Percentiles rank a stretch among this genome's conserved stretches.
Evolutionary conservation across 2,329 filamentous ascomycete genomes (phyloP).

Genomic region (Talaromyces marneffei): DNA sequence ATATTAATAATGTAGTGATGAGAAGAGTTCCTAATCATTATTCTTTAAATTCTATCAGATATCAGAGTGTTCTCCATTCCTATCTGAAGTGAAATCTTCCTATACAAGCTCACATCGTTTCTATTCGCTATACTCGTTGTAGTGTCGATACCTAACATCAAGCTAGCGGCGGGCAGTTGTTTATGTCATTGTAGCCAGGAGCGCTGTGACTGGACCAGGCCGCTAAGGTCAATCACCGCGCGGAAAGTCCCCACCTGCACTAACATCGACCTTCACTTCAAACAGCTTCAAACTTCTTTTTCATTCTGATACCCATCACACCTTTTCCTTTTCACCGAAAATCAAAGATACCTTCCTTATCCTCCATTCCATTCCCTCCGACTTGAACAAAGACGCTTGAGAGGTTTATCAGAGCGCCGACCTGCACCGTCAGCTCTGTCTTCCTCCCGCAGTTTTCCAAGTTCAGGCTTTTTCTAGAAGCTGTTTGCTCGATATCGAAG

Average conservation of each 20-base stretch:
- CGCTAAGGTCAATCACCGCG: not conserved
- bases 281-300: constrained; percentile 35
- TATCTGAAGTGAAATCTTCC: too few relatives aligned
- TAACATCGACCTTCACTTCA: constrained; percentile 45
- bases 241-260: constrained; percentile 12
- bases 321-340: constrained; percentile 13
- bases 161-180: not conserved
- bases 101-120: too few relatives aligned
- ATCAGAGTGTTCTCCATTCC: too few relatives aligned
- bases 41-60: too few relatives aligned
- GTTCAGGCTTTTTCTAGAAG: constrained; percentile 8
- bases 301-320: constrained; percentile 1
- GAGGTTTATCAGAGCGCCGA: constrained; percentile 25
- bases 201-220: not conserved
- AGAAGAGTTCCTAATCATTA: too few relatives aligned
- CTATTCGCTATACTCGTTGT: too few relatives aligned
- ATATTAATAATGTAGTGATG: too few relatives aligned
- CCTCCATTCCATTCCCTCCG: constrained; percentile 11
- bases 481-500: not conserved
- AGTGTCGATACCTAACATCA: not conserved
- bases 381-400: not conserved
- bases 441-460: constrained; percentile 15
- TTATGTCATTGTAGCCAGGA: constrained; percentile 2
- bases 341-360: not conserved
- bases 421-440: constrained; percentile 40